Percentiles rank a stretch among this genome's conserved stretches.
Evolutionary conservation across 2,329 filamentous ascomycete genomes (phyloP).

Genomic region (Talaromyces sp.): DNA sequence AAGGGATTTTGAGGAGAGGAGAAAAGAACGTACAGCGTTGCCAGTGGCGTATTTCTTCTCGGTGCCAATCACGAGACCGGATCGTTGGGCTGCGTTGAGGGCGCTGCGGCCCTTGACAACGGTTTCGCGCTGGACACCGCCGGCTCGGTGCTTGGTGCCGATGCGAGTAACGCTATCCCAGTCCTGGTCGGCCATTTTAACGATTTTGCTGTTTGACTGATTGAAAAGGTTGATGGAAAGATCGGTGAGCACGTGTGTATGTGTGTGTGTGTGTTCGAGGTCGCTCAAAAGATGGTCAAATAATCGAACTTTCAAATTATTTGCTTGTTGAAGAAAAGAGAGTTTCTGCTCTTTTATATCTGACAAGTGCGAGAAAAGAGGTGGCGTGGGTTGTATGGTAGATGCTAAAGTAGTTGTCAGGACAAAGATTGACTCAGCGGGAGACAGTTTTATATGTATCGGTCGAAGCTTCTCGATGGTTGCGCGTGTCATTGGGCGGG

Average conservation of each 20-base stretch:
- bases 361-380: neutral
- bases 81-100: constrained; percentile 85
- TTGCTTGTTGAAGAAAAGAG: neutral
- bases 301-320: neutral
- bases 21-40: constrained; percentile 67
- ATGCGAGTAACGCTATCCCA: constrained; percentile 94
- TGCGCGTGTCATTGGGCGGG: constrained; percentile 14
- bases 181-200: constrained; percentile 60
- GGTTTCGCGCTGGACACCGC: constrained; percentile 69
- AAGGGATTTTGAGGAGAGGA: neutral
- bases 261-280: neutral
- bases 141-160: constrained; percentile 76
- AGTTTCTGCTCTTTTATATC: neutral
- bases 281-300: neutral
- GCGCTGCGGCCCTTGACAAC: constrained; percentile 81
- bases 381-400: neutral
- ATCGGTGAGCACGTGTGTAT: constrained; percentile 1
- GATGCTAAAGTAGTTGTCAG: neutral
- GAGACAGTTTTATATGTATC: constrained; percentile 11
- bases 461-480: constrained; percentile 20
- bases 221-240: neutral
- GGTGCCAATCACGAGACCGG: constrained; percentile 71
- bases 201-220: constrained; percentile 13
- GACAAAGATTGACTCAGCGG: neutral
- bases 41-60: constrained; percentile 87